Evolutionary conservation across 108 stramenopile species (phyloP), one percentile per base, ranked within the genome.

Genomic region (Cyclostephanos invisitatus): DNA sequence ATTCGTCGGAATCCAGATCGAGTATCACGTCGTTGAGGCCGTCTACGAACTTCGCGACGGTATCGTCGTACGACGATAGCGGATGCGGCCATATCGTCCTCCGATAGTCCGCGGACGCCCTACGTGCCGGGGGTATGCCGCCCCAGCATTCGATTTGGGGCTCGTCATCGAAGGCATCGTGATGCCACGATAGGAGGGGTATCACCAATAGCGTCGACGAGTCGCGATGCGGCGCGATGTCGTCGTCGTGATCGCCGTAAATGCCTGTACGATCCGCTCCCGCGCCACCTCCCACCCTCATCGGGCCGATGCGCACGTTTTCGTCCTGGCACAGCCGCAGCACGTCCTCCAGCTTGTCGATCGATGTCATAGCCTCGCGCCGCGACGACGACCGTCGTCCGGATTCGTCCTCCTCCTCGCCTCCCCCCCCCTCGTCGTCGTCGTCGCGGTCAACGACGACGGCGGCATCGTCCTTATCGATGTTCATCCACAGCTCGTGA

Each of bases 121-220:
- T 75, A 22, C 36, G 42, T 18, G 74, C 79, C 2, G 68, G 62
- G 0, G 79, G 79, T 29, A 80, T 80, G 7, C 79, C 74, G 22
- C 50, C 67, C 79, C 79, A 80, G 44, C 58, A 55, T 62, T 70
- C 74, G 32, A 80, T 80, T 22, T 50, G 42, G 14, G 79, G 79
- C 42, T 80, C 79, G 9, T 74, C 58, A 53, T 80, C 79, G 64
- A 80, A 80, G 1, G 79, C 75, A 22, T 15, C 15, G 55, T 80
- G 79, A 64, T 80, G 74, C 73, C 69, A 80, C 12, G 79, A 80
- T 4, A 80, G 55, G 12, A 80, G 49, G 12, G 79, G 79, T 29
- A 75, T 22, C 2, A 80, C 62, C 74, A 74, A 75, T n/a, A 80
- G 17, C 38, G 64, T 54, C 38, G 55, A 49, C 11, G 1, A 7